Evolutionary conservation across 306 rosid genomes (phyloP).

Genomic region (Clitoria ternatea): DNA sequence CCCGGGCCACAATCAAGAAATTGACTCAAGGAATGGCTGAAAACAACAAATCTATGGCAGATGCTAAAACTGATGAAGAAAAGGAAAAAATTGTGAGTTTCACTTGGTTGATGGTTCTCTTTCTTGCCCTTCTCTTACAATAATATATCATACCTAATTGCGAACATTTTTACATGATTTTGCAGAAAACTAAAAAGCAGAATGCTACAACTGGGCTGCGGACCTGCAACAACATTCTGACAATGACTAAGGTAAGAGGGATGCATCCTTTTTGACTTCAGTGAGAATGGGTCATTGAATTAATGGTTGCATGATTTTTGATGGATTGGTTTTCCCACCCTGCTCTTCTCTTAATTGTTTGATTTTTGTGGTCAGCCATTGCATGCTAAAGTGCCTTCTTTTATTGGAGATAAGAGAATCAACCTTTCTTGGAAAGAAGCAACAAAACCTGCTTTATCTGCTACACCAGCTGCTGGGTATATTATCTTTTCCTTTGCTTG

Average conservation of each 20-base stretch:
- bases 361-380: conserved; percentile 37
- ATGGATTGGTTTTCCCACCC: neutral
- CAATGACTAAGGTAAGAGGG: conserved; percentile 74
- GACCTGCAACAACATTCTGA: conserved; percentile 86
- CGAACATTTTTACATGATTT: conserved; percentile 16
- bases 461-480: conserved; percentile 65
- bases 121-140: neutral
- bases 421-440: conserved; percentile 95
- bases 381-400: conserved; percentile 70
- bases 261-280: neutral
- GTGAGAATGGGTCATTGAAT: neutral
- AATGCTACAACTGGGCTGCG: conserved; percentile 92
- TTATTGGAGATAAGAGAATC: conserved; percentile 85
- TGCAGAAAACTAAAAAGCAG: conserved; percentile 87
- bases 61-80: conserved; percentile 92
- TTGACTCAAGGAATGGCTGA: conserved; percentile 97
- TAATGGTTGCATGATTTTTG: conserved; percentile 4
- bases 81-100: conserved; percentile 76
- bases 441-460: conserved; percentile 45
- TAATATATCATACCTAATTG: neutral
- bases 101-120: conserved; percentile 3
- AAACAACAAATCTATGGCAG: conserved; percentile 87
- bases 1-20: conserved; percentile 90
- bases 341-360: neutral
- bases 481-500: conserved; percentile 12